Percentiles rank a stretch among this genome's conserved stretches.
These are phyloP conservation scores for Cinnamomum micranthum DNA, from an alignment of 164 flowering plant genomes.

Conservation along the genomic window DNA sequence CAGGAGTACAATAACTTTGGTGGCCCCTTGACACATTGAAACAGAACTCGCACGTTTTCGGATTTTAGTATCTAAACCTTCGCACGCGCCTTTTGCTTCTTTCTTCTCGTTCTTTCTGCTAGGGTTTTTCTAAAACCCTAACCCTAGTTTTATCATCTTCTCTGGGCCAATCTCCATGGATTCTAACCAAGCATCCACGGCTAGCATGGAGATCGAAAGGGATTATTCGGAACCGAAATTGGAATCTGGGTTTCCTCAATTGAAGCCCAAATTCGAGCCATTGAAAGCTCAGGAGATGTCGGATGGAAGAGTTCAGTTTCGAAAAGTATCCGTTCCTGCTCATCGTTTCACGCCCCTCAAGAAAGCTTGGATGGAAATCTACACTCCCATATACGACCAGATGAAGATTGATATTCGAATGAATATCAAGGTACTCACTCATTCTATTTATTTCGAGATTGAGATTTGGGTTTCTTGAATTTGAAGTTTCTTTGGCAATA, in stretches of 20 bases:
- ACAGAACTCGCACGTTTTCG: no score
- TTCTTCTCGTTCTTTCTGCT: no score
- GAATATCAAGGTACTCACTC: conserved; percentile 25
- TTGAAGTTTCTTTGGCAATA: neutral
- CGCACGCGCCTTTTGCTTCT: no score
- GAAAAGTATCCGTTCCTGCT: conserved; percentile 28
- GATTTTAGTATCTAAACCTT: no score
- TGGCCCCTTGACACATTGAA: no score
- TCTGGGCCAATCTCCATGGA: neutral
- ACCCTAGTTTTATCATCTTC: neutral
- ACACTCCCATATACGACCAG: conserved; percentile 29
- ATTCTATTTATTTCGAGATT: neutral
- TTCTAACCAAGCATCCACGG: neutral
- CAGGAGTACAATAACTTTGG: no score
- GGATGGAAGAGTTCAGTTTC: conserved; percentile 17
- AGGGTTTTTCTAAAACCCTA: no score
- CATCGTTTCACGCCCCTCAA: conserved; percentile 36
- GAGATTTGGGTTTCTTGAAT: neutral
- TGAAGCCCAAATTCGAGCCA: conserved; percentile 19
- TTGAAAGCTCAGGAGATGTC: conserved; percentile 20
- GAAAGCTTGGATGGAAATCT: conserved; percentile 39
- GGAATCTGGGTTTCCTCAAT: neutral
- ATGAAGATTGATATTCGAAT: conserved; percentile 36
- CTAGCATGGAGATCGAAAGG: conserved; percentile 12
- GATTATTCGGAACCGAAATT: neutral